These are phyloP conservation scores for Darksidea phi DNA, from an alignment of 495 filamentous ascomycete species.

Conservation along the genomic window DNA sequence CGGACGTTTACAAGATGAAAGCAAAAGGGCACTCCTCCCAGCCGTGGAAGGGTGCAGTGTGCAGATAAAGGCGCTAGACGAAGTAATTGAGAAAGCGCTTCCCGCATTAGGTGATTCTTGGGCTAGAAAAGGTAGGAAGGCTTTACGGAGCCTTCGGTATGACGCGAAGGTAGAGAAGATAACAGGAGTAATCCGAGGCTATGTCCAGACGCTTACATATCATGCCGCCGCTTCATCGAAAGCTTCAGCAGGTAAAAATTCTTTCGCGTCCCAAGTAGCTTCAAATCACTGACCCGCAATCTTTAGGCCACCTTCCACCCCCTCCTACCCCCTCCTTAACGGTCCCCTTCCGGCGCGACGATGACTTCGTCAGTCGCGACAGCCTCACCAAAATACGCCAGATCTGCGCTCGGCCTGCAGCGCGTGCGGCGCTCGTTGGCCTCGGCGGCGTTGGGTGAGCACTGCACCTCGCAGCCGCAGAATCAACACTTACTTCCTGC, in stretches of 20 bases:
- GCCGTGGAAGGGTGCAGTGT: slow-evolving; percentile 9
- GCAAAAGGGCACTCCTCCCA: slow-evolving; percentile 10
- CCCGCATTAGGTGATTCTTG: slow-evolving; percentile 7
- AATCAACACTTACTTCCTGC: no score
- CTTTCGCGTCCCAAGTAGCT: no score
- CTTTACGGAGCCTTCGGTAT: slow-evolving; percentile 8
- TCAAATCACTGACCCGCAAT: no score
- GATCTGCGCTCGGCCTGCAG: no score
- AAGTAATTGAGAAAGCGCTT: slow-evolving; percentile 6
- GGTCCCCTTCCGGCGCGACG: no score
- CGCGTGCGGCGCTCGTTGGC: no score
- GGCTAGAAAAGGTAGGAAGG: slow-evolving; percentile 8
- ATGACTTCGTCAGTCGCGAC: no score
- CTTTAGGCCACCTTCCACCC: no score
- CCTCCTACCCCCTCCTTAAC: no score
- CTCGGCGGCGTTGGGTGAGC: no score
- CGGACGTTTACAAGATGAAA: slow-evolving; percentile 1
- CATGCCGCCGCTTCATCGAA: slow-evolving; percentile 9
- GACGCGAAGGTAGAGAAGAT: slow-evolving; percentile 15
- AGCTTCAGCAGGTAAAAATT: no score
- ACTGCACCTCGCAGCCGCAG: neutral
- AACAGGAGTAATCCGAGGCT: slow-evolving; percentile 6
- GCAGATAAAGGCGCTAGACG: slow-evolving; percentile 13
- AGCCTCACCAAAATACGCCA: no score
- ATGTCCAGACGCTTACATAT: slow-evolving; percentile 16